These are phyloP conservation scores for Rosa hybrid DNA, from an alignment of 331 rosid species.

Conservation along the genomic window DNA sequence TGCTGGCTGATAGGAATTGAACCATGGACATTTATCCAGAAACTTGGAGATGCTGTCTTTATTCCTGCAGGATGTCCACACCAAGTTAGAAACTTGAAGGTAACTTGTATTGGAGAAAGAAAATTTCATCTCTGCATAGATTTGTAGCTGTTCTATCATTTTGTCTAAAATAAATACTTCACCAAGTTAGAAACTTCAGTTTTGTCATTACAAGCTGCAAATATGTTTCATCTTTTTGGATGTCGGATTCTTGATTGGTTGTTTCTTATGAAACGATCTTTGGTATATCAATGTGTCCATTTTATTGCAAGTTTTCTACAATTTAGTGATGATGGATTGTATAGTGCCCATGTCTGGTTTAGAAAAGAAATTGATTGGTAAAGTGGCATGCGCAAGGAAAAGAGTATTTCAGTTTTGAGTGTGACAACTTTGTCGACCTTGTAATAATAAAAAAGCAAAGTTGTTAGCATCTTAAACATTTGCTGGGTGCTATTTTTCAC, in stretches of 20 bases:
- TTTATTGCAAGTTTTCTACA: neutral
- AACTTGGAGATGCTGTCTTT: slow-evolving; percentile 18
- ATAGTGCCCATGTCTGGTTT: neutral
- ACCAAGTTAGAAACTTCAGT: too few relatives aligned
- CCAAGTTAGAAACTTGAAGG: slow-evolving; percentile 22
- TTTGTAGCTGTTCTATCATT: neutral
- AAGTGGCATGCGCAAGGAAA: neutral
- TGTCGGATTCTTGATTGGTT: neutral
- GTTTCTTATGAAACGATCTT: too few relatives aligned
- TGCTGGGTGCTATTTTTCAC: neutral
- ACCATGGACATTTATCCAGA: slow-evolving; percentile 74
- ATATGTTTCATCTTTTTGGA: too few relatives aligned
- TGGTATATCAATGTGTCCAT: neutral
- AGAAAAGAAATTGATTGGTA: too few relatives aligned
- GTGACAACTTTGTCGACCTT: neutral
- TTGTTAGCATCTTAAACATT: neutral
- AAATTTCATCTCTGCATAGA: neutral
- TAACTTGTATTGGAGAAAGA: neutral
- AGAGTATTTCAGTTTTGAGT: neutral
- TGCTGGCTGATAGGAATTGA: slow-evolving; percentile 54
- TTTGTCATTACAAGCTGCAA: neutral
- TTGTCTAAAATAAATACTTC: too few relatives aligned
- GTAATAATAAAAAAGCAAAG: neutral
- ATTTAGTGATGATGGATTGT: neutral
- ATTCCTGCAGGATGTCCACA: slow-evolving; percentile 18